Conservation (phyloP, 805 yeast species). For the Saccharomycopsis capsularis region DNA sequence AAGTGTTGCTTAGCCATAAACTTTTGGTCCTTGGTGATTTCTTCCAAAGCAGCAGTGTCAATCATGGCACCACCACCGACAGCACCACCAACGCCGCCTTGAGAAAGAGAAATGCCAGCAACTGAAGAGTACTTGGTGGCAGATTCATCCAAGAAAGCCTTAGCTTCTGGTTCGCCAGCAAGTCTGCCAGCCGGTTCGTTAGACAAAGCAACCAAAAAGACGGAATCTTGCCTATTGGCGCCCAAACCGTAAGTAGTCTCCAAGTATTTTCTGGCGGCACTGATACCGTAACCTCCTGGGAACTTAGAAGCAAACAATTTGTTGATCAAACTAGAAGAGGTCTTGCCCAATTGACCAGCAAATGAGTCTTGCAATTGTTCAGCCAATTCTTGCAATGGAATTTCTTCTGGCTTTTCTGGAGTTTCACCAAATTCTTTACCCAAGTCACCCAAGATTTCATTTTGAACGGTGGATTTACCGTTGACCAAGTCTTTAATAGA, state of each 20-base stretch:
- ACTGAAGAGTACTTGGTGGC: conserved; percentile 81
- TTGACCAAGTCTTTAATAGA: conserved; percentile 96
- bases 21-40: conserved; percentile 42
- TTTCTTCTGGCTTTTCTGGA: conserved; percentile 98
- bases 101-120: conserved; percentile 69
- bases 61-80: conserved; percentile 65
- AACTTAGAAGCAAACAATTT: conserved; percentile 92
- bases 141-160: conserved; percentile 73
- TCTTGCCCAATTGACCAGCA: conserved; percentile 87
- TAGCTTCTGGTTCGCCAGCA: conserved; percentile 82
- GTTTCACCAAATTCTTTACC: conserved; percentile 98
- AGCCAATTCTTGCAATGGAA: conserved; percentile 92
- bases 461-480: conserved; percentile 98
- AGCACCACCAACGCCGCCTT: conserved; percentile 47
- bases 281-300: conserved; percentile 98
- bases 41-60: conserved; percentile 93
- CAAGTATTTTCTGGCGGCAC: conserved; percentile 86
- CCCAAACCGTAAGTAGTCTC: conserved; percentile 91
- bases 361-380: conserved; percentile 91
- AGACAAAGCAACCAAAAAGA: conserved; percentile 73
- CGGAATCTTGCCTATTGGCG: conserved; percentile 90
- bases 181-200: conserved; percentile 89
- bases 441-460: conserved; percentile 96
- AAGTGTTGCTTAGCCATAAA: conserved; percentile 49
- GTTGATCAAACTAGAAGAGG: conserved; percentile 79